Evolutionary conservation across 345 rosid genomes (phyloP).

Genomic region (Citrus cavaleriei): DNA sequence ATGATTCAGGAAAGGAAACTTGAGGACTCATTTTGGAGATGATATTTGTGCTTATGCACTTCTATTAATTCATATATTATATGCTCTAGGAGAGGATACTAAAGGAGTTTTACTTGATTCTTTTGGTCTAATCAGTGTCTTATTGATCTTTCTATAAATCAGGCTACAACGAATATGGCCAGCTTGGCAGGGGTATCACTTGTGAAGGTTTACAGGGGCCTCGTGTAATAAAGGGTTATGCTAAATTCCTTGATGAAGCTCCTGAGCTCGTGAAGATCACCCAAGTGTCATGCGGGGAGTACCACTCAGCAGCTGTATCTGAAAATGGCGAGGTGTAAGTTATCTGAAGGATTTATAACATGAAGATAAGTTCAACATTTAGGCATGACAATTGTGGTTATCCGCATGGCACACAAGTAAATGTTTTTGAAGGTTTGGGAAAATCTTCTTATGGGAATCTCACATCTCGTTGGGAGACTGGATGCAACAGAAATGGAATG

Average conservation of each 20-base stretch:
- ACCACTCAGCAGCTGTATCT: constrained; percentile 91
- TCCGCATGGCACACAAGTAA: constrained; percentile 46
- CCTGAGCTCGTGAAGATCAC: constrained; percentile 87
- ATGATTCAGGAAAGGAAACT: constrained; percentile 11
- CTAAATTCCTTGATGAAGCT: constrained; percentile 90
- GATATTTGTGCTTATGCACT: constrained; percentile 9
- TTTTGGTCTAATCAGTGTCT: constrained; percentile 13
- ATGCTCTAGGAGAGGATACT: constrained; percentile 8
- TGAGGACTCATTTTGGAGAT: background rate
- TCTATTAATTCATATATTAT: constrained; percentile 6
- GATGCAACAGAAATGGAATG: constrained; percentile 60
- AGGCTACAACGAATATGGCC: constrained; percentile 96
- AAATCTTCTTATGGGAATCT: constrained; percentile 45
- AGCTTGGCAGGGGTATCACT: constrained; percentile 95
- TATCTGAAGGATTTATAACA: constrained; percentile 37
- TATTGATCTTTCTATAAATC: constrained; percentile 29
- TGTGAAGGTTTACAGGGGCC: constrained; percentile 93
- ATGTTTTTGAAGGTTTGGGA: constrained; percentile 49
- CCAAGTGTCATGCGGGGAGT: constrained; percentile 93
- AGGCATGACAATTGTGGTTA: constrained; percentile 43
- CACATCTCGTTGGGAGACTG: constrained; percentile 42
- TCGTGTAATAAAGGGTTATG: constrained; percentile 69
- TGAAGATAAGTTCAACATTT: constrained; percentile 44
- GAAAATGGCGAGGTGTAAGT: constrained; percentile 98
- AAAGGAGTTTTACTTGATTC: constrained; percentile 3